Evolutionary conservation across 768 basidiomycete species (phyloP).

Genomic region (Agrocybe praecox): DNA sequence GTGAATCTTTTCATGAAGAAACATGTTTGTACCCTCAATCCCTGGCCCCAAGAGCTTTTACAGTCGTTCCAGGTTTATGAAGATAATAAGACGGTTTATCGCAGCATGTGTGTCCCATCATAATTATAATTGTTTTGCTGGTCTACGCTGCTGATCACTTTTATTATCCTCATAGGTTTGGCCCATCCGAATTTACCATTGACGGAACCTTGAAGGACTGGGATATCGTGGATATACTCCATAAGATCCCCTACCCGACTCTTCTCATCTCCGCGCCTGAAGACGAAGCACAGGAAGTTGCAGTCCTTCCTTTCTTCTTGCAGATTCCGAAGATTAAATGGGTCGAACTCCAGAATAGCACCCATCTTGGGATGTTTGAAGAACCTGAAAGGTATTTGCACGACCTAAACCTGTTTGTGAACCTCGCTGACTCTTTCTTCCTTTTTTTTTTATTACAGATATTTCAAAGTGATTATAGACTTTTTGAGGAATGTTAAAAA

Average conservation of each 20-base stretch:
- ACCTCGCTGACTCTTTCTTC: background rate
- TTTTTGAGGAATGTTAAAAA: background rate
- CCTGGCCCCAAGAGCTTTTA: constrained; percentile 34
- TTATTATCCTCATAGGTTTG: constrained; percentile 25
- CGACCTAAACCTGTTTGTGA: background rate
- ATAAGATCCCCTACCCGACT: constrained; percentile 21
- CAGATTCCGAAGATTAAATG: constrained; percentile 20
- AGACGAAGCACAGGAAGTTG: constrained; percentile 23
- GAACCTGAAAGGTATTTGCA: constrained; percentile 14
- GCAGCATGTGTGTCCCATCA: constrained; percentile 29
- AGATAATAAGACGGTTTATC: constrained; percentile 32
- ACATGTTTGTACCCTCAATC: constrained; percentile 33
- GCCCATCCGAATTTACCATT: constrained; percentile 36
- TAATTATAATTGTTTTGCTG: background rate
- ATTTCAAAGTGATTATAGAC: constrained; percentile 14
- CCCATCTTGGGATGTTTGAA: constrained; percentile 17
- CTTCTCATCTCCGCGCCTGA: constrained; percentile 22
- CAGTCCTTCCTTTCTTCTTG: constrained; percentile 16
- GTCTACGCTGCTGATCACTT: background rate
- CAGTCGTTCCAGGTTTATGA: constrained; percentile 24
- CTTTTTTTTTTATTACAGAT: background rate
- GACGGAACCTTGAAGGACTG: constrained; percentile 21
- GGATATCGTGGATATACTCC: constrained; percentile 22
- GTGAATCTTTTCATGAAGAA: constrained; percentile 29
- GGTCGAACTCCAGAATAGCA: constrained; percentile 21